phyloP scores from a whole-genome alignment of 768 basidiomycete species.

The Lactifluus pinguis region DNA sequence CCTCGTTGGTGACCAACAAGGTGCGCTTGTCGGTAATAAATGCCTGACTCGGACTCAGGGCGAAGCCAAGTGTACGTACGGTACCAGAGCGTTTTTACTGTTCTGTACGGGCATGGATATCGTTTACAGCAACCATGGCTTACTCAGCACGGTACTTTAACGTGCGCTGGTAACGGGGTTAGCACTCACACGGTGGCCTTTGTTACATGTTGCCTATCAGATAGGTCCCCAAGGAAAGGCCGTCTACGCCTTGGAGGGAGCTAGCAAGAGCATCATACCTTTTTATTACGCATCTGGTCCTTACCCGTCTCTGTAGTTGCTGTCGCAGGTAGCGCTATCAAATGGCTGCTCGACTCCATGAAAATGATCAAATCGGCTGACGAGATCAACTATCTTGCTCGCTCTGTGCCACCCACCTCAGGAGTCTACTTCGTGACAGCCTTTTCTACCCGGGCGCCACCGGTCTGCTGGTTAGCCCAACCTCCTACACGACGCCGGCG shows the following conservation, averaged over 20 bases:
- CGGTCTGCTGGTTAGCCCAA: slow-evolving; percentile 76
- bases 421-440: slow-evolving; percentile 97
- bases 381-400: slow-evolving; percentile 82
- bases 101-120: slow-evolving; percentile 90
- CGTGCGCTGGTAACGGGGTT: slow-evolving; percentile 31
- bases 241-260: slow-evolving; percentile 90
- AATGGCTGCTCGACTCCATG: slow-evolving; percentile 94
- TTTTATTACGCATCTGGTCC: neutral
- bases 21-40: slow-evolving; percentile 92
- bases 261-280: slow-evolving; percentile 48
- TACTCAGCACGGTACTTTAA: slow-evolving; percentile 70
- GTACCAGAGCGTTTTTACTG: slow-evolving; percentile 92
- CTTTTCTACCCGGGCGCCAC: slow-evolving; percentile 85
- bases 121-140: slow-evolving; percentile 76
- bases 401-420: slow-evolving; percentile 65
- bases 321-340: slow-evolving; percentile 81
- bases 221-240: slow-evolving; percentile 70
- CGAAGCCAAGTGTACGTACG: slow-evolving; percentile 98
- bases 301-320: slow-evolving; percentile 2
- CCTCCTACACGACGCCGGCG: slow-evolving; percentile 81
- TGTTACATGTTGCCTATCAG: slow-evolving; percentile 73
- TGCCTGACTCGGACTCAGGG: slow-evolving; percentile 73
- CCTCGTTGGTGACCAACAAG: slow-evolving; percentile 97
- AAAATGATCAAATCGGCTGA: slow-evolving; percentile 65
- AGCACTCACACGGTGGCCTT: neutral